These are phyloP conservation scores for Adansonia grandidieri DNA, from an alignment of 441 rosid species.

Conservation along the genomic window DNA sequence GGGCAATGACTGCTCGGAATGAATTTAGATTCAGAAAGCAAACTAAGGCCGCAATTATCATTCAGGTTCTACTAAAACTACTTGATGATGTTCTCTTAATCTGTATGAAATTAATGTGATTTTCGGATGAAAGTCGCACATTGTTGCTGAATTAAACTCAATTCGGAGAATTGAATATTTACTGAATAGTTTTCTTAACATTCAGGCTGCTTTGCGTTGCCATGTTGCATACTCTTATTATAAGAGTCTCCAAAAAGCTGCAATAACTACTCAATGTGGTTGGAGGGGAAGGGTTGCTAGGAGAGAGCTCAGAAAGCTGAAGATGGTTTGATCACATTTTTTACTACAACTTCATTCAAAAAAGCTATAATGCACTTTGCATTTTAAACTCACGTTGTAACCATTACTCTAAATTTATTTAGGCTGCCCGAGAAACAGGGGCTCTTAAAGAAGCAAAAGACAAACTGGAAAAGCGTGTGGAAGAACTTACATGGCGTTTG, in stretches of 20 bases:
- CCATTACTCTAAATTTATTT: slow-evolving; percentile 35
- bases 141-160: neutral
- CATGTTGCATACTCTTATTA: slow-evolving; percentile 63
- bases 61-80: slow-evolving; percentile 47
- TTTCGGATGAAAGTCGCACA: neutral
- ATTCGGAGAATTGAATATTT: neutral
- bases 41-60: slow-evolving; percentile 57
- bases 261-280: slow-evolving; percentile 70
- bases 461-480: slow-evolving; percentile 84
- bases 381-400: slow-evolving; percentile 30
- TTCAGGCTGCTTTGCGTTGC: slow-evolving; percentile 69
- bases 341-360: slow-evolving; percentile 1
- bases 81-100: neutral
- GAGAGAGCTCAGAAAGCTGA: slow-evolving; percentile 70
- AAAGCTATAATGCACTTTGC: slow-evolving; percentile 15
- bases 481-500: slow-evolving; percentile 81
- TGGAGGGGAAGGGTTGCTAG: slow-evolving; percentile 90
- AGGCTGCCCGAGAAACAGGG: slow-evolving; percentile 82
- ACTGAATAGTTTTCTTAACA: slow-evolving; percentile 20
- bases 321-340: slow-evolving; percentile 57
- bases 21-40: slow-evolving; percentile 62
- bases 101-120: slow-evolving; percentile 2
- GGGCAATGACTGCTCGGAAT: slow-evolving; percentile 68
- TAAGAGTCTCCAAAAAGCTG: slow-evolving; percentile 71
- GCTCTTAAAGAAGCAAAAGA: slow-evolving; percentile 83